phyloP scores from a whole-genome alignment of 2,329 filamentous ascomycete genomes.

The Truncatella angustata region DNA sequence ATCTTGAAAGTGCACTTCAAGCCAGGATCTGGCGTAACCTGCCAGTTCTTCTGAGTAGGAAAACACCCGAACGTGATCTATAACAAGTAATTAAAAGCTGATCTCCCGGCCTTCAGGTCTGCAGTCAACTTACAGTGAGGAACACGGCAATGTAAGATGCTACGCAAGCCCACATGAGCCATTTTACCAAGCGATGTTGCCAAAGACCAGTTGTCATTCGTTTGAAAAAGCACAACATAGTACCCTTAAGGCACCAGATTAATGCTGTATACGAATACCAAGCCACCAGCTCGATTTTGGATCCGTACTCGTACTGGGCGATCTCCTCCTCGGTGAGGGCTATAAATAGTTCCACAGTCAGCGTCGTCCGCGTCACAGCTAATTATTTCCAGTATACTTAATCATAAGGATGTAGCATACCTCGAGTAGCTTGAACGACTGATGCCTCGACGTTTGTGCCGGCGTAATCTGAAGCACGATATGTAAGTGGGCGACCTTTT shows the following conservation, averaged over 20 bases:
- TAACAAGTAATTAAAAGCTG: not conserved
- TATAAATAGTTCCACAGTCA: not conserved
- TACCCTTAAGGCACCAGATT: constrained; percentile 28
- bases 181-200: constrained; percentile 27
- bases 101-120: not conserved
- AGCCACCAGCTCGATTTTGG: constrained; percentile 3
- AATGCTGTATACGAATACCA: constrained; percentile 1
- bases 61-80: constrained; percentile 25
- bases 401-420: not conserved
- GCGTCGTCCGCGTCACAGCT: not conserved
- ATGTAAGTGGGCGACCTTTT: too few relatives aligned
- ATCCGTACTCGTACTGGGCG: constrained; percentile 1
- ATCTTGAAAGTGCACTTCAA: constrained; percentile 26
- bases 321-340: not conserved
- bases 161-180: constrained; percentile 18
- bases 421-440: not conserved
- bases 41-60: constrained; percentile 22
- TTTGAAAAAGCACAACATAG: constrained; percentile 29
- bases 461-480: not conserved
- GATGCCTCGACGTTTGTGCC: constrained; percentile 6
- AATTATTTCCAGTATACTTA: not conserved
- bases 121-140: constrained; percentile 18
- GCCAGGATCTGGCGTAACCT: constrained; percentile 5
- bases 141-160: constrained; percentile 29
- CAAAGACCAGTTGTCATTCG: constrained; percentile 30